A percentile compares a stretch with the other conserved stretches of the same genome.
phyloP scores from a whole-genome alignment of 345 rosid genomes.

The Ailanthus altissimus region DNA sequence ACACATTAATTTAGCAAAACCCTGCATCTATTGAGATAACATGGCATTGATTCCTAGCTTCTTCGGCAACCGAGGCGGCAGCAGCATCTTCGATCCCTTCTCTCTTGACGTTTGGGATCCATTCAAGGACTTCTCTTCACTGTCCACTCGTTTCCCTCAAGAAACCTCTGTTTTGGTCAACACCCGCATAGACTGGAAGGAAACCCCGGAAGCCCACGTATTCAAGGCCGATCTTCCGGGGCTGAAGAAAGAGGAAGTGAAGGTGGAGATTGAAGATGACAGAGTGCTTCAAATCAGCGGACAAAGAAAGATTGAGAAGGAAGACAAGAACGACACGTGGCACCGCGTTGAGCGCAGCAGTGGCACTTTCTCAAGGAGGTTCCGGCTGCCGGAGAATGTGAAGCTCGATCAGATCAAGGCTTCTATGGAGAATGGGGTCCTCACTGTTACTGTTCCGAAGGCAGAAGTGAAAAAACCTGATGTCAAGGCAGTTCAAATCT shows the following conservation, averaged over 20 bases:
- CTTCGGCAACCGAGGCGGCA: slow-evolving; percentile 1
- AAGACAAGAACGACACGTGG: slow-evolving; percentile 30
- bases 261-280: too few relatives aligned
- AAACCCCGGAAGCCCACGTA: slow-evolving; percentile 8
- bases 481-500: background rate
- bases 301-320: slow-evolving; percentile 22
- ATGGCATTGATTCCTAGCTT: slow-evolving; percentile 24
- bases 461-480: background rate
- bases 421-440: slow-evolving; percentile 24
- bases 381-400: slow-evolving; percentile 13
- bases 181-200: slow-evolving; percentile 18
- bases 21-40: too few relatives aligned
- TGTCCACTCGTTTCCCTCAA: background rate
- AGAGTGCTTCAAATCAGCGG: slow-evolving; percentile 23
- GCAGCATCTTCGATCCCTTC: slow-evolving; percentile 9
- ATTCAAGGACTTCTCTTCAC: background rate
- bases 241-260: too few relatives aligned
- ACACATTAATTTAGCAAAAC: too few relatives aligned
- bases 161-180: slow-evolving; percentile 15
- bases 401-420: slow-evolving; percentile 19
- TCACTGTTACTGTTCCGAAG: slow-evolving; percentile 15
- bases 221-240: slow-evolving; percentile 18
- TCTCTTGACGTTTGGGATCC: slow-evolving; percentile 14
- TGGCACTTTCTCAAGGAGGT: slow-evolving; percentile 23
- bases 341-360: slow-evolving; percentile 27